Evolutionary conservation across 768 basidiomycete genomes (phyloP), one percentile per base, ranked within the genome.

Genomic region (Jaapia argillacea): DNA sequence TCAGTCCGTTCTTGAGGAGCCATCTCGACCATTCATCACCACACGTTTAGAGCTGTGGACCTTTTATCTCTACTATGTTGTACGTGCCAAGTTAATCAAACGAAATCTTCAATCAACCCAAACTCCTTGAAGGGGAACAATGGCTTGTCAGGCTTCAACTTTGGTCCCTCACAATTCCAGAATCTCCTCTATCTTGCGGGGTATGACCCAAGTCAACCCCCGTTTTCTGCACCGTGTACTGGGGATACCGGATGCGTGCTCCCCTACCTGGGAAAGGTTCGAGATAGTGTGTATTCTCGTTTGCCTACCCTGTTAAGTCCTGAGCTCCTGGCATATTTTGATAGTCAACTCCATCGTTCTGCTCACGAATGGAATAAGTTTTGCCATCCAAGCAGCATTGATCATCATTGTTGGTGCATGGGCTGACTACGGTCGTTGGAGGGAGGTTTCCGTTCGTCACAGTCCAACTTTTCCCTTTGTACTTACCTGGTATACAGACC

Each of bases 401-500:
- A 61, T 88, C 31, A 59, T 86, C 20, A 51, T 71, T 10, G 74
- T 87, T 23, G 85, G 84, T 3, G 80, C 82, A 3, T 86, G 84
- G 79, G 83, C 84, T 1, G 85, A 87, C 57, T 88, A 86, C 56
- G 85, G 85, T n/a, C 61, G 64, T 13, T 85, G 83, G 84, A 81
- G 81, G 81, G 79, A 22, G 13, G 33, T 35, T 41, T n/a, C 40
- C 10, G 40, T 7, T 23, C 24, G 16, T 24, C 37, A 41, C 22
- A 18, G 7, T 26, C n/a, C n/a, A n/a, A n/a, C n/a, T 20, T n/a
- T 14, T 4, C 10, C 6, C 24, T 28, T 2, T 12, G n/a, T n/a
- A 13, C 22, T 3, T 22, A 3, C 23, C 14, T 24, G 10, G 2
- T 25, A 37, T 20, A 36, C 24, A 76, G 83, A 54, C 85, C 85